phyloP scores from a whole-genome alignment of 2,329 filamentous ascomycete species.

The Helicocarpus griseus region DNA sequence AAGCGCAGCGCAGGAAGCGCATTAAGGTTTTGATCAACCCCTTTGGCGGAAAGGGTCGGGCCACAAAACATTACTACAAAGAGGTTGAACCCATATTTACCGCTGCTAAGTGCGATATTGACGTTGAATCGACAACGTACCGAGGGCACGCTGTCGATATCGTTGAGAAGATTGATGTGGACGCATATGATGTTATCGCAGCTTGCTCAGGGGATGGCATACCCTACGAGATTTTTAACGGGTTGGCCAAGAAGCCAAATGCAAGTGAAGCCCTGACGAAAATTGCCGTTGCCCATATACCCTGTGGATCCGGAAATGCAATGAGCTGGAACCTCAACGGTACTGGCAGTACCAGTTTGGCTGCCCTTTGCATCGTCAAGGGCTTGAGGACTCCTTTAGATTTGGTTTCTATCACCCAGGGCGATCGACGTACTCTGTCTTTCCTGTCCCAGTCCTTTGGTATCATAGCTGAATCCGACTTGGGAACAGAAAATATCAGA shows the following conservation, averaged over 20 bases:
- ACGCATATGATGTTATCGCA: conserved; percentile 73
- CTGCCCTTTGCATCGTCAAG: conserved; percentile 78
- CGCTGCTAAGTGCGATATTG: conserved; percentile 67
- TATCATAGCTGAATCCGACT: conserved; percentile 79
- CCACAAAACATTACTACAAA: conserved; percentile 60
- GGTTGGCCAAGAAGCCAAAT: conserved; percentile 66
- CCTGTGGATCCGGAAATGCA: conserved; percentile 89
- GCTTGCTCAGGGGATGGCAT: conserved; percentile 89
- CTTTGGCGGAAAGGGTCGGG: conserved; percentile 72
- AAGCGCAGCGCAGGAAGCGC: conserved; percentile 59
- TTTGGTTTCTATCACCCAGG: conserved; percentile 78
- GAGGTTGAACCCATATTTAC: conserved; percentile 74
- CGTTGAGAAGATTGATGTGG: conserved; percentile 62
- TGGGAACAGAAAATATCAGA: conserved; percentile 80
- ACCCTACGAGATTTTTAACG: conserved; percentile 91
- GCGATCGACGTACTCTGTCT: conserved; percentile 61
- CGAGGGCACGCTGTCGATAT: conserved; percentile 72
- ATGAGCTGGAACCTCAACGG: conserved; percentile 86
- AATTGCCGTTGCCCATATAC: conserved; percentile 75
- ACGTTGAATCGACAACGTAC: conserved; percentile 61
- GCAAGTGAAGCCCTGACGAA: conserved; percentile 63
- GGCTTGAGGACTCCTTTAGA: conserved; percentile 77
- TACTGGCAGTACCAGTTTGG: conserved; percentile 62
- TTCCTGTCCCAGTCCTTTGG: conserved; percentile 88
- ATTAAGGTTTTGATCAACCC: conserved; percentile 89